These are phyloP conservation scores for Astrothelium macrocarpum DNA, from an alignment of 495 filamentous ascomycete species.

Conservation along the genomic window DNA sequence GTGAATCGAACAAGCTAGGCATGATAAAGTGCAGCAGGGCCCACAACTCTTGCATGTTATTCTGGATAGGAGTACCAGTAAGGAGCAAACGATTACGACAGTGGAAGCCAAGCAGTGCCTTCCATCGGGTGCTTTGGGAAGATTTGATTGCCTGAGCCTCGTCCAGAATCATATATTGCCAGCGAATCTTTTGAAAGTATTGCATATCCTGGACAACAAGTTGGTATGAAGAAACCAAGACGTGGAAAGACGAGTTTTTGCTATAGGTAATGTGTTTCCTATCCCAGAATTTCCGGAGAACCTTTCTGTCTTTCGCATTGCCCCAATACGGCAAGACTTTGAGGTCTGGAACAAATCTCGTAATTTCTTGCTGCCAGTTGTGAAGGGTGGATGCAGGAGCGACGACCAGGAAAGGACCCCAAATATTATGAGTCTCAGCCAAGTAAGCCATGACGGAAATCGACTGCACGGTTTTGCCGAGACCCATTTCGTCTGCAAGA, in stretches of 20 bases:
- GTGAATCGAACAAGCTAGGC: conserved; percentile 94
- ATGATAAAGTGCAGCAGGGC: conserved; percentile 98
- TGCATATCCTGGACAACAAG: conserved; percentile 89
- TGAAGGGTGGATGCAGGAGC: conserved; percentile 93
- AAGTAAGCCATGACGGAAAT: conserved; percentile 99
- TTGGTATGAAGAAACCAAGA: conserved; percentile 94
- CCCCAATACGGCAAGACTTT: conserved; percentile 98
- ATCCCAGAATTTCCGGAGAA: conserved; percentile 97
- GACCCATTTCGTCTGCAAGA: conserved; percentile 97
- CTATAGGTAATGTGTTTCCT: conserved; percentile 93
- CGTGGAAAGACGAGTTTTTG: conserved; percentile 86
- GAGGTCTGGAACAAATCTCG: conserved; percentile 82
- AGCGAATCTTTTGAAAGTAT: conserved; percentile 97
- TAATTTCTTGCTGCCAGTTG: conserved; percentile 99
- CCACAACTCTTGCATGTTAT: conserved; percentile 99
- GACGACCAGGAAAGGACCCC: conserved; percentile 96
- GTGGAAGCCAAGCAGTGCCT: conserved; percentile 83
- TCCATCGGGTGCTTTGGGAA: conserved; percentile 92
- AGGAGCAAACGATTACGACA: conserved; percentile 91
- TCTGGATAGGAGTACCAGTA: conserved; percentile 96
- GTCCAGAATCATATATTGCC: conserved; percentile 99
- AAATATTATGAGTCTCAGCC: conserved; percentile 92
- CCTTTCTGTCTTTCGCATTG: conserved; percentile 85
- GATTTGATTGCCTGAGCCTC: conserved; percentile 99
- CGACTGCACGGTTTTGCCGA: conserved; percentile 96